phyloP scores from a whole-genome alignment of 2,329 filamentous ascomycete species.

The Rhinocladiella mackenziei region DNA sequence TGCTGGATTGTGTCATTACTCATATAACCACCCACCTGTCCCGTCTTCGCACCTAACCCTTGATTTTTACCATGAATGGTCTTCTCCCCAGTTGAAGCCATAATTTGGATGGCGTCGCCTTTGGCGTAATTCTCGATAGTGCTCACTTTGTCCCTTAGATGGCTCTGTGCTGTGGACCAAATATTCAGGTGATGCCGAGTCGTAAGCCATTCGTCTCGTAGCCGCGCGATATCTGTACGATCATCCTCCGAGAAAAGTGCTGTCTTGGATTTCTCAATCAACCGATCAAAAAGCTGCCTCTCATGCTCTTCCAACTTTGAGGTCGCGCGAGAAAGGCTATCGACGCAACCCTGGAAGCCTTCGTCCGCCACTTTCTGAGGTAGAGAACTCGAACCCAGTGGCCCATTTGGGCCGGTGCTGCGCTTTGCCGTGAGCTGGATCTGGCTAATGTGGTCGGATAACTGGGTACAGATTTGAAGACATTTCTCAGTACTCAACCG shows the following conservation, averaged over 20 bases:
- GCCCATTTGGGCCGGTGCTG: constrained; percentile 12
- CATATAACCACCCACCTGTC: constrained; percentile 36
- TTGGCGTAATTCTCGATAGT: constrained; percentile 36
- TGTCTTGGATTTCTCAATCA: constrained; percentile 34
- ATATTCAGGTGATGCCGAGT: constrained; percentile 35
- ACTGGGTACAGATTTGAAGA: constrained; percentile 33
- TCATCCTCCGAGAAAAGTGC: constrained; percentile 34
- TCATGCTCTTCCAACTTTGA: constrained; percentile 35
- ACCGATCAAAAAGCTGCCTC: constrained; percentile 32
- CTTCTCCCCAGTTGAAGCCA: constrained; percentile 37
- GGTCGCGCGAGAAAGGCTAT: constrained; percentile 30
- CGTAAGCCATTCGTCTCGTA: constrained; percentile 38
- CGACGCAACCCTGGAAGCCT: constrained; percentile 37
- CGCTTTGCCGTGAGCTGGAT: constrained; percentile 27
- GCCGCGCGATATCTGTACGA: constrained; percentile 32
- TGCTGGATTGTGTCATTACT: constrained; percentile 33
- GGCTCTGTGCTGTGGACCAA: constrained; percentile 33
- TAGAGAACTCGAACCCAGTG: constrained; percentile 14
- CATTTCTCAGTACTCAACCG: constrained; percentile 33
- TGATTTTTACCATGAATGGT: constrained; percentile 35
- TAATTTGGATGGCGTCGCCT: constrained; percentile 37
- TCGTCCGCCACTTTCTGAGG: constrained; percentile 34
- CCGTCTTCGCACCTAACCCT: constrained; percentile 34
- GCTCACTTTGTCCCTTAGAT: constrained; percentile 33
- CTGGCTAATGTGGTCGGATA: constrained; percentile 33